phyloP scores from a whole-genome alignment of 345 rosid genomes.

The Clarkia xantiana region DNA sequence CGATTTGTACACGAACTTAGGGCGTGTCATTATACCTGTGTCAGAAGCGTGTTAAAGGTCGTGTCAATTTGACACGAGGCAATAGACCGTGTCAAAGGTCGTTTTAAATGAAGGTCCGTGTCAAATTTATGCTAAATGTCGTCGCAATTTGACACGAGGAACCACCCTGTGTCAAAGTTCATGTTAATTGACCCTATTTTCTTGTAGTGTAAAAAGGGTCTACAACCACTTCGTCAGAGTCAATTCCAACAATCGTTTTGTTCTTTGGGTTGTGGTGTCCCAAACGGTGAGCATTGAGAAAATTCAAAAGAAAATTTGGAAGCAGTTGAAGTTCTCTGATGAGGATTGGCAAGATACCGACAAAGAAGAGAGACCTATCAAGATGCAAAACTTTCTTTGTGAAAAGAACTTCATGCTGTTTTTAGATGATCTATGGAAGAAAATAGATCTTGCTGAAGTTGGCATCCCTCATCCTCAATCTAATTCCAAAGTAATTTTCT shows the following conservation, averaged over 20 bases:
- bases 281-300: background rate
- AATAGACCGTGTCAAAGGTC: no score
- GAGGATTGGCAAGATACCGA: background rate
- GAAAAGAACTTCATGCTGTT: slow-evolving; percentile 10
- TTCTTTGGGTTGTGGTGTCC: slow-evolving; percentile 7
- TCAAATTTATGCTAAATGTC: no score
- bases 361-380: background rate
- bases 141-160: no score
- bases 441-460: background rate
- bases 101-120: no score
- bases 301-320: background rate
- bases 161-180: no score
- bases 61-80: no score
- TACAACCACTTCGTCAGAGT: background rate
- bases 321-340: background rate
- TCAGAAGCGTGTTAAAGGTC: no score
- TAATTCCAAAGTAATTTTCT: slow-evolving; percentile 8
- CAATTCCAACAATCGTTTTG: background rate
- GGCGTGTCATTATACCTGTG: no score
- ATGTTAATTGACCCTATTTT: no score
- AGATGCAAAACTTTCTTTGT: background rate
- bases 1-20: no score
- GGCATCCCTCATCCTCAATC: slow-evolving; percentile 2
- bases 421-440: slow-evolving; percentile 12
- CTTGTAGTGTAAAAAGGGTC: no score